Percentiles rank a stretch among this genome's conserved stretches.
Conservation (phyloP, 495 filamentous ascomycete species). For the Penicillium flavigenum region DNA sequence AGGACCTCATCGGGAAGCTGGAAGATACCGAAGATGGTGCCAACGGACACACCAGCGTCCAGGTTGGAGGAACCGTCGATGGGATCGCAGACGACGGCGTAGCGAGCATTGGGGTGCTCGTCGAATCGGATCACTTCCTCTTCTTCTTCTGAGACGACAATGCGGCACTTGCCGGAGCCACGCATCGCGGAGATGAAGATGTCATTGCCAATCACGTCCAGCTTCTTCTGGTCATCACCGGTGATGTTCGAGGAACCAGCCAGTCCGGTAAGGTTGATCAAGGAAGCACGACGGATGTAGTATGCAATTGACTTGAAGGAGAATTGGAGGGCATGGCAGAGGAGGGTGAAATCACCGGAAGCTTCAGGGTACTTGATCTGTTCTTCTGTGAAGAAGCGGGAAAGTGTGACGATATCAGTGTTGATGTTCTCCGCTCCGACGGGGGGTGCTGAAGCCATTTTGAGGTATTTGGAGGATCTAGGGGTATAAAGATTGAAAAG, state of each 20-base stretch:
- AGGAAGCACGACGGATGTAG: slow-evolving; percentile 96
- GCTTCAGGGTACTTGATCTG: slow-evolving; percentile 91
- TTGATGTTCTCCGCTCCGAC: slow-evolving; percentile 76
- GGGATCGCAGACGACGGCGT: slow-evolving; percentile 95
- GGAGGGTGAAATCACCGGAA: slow-evolving; percentile 97
- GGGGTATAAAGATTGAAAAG: not conserved
- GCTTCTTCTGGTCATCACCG: slow-evolving; percentile 98
- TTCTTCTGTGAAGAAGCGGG: slow-evolving; percentile 92
- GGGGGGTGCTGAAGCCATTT: slow-evolving; percentile 38
- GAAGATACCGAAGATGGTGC: slow-evolving; percentile 96
- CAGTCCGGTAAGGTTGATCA: slow-evolving; percentile 93
- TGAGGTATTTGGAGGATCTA: slow-evolving; percentile 15
- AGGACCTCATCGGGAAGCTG: slow-evolving; percentile 71
- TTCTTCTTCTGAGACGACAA: slow-evolving; percentile 95
- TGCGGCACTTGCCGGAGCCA: slow-evolving; percentile 81
- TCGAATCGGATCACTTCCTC: slow-evolving; percentile 87
- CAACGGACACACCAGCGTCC: slow-evolving; percentile 96
- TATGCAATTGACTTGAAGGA: slow-evolving; percentile 99
- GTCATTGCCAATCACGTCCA: slow-evolving; percentile 98
- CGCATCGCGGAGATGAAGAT: slow-evolving; percentile 94
- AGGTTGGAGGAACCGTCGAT: slow-evolving; percentile 98
- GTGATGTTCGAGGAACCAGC: slow-evolving; percentile 94
- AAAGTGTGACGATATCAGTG: slow-evolving; percentile 92
- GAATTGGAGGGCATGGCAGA: slow-evolving; percentile 98
- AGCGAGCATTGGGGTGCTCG: slow-evolving; percentile 75